phyloP scores from a whole-genome alignment of 2,329 filamentous ascomycete genomes.

The Colletotrichum sp. region DNA sequence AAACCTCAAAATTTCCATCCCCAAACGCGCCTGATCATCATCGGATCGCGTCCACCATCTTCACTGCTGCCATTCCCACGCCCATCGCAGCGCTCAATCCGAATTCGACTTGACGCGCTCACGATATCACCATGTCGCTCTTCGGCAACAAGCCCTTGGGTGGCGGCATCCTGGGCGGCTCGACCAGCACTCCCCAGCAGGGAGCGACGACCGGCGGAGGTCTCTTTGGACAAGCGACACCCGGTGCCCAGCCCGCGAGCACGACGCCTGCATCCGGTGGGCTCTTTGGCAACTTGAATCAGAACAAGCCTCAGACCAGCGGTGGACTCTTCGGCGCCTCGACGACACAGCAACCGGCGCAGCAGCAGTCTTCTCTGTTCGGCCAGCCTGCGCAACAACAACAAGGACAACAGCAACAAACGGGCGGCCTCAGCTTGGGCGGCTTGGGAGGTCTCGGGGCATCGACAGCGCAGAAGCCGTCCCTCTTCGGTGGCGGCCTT shows the following conservation, averaged over 20 bases:
- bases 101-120: background rate
- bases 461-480: slow-evolving; percentile 28
- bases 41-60: background rate
- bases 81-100: background rate
- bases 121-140: slow-evolving; percentile 18
- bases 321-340: slow-evolving; percentile 36
- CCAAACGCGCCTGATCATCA: slow-evolving; percentile 10
- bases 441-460: slow-evolving; percentile 12
- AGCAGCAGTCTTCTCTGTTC: slow-evolving; percentile 22
- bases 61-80: background rate
- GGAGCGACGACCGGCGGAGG: slow-evolving; percentile 14
- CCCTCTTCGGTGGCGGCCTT: slow-evolving; percentile 41
- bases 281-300: slow-evolving; percentile 21
- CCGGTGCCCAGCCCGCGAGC: slow-evolving; percentile 19
- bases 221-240: slow-evolving; percentile 23
- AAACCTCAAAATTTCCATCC: slow-evolving; percentile 19
- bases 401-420: slow-evolving; percentile 25
- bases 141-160: slow-evolving; percentile 26
- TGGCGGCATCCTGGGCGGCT: slow-evolving; percentile 11
- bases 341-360: slow-evolving; percentile 22
- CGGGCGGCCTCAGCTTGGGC: slow-evolving; percentile 9
- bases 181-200: slow-evolving; percentile 15
- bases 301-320: slow-evolving; percentile 29
- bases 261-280: slow-evolving; percentile 29
- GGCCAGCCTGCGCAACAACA: slow-evolving; percentile 23